Conservation (phyloP, 257 asterid species). For the Coffea eugenioides region DNA sequence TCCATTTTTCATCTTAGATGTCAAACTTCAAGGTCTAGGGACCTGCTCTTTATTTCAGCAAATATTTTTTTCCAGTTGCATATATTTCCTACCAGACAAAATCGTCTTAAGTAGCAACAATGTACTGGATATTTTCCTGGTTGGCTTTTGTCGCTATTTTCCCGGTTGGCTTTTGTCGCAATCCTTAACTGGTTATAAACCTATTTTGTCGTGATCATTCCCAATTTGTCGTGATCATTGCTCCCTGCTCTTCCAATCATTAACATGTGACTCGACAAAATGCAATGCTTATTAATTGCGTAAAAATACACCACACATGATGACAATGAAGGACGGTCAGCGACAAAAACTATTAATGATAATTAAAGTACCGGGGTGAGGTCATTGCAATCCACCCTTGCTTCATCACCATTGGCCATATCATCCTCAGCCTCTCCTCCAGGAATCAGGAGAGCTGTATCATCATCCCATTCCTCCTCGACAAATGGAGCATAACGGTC, state of each 20-base stretch:
- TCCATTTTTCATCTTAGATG: not conserved
- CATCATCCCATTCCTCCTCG: conserved; percentile 96
- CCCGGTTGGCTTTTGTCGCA: not conserved
- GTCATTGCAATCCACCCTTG: conserved; percentile 43
- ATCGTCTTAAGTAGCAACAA: not conserved
- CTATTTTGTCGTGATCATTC: not conserved
- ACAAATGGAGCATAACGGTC: conserved; percentile 93
- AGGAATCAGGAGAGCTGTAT: conserved; percentile 49
- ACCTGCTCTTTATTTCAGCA: not conserved
- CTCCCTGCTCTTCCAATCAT: not conserved
- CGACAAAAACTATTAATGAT: not conserved
- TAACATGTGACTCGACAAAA: not conserved
- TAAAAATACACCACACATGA: not conserved
- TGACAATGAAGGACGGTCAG: not conserved
- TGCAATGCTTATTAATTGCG: not conserved
- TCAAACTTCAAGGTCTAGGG: not conserved
- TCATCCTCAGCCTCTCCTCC: conserved; percentile 79
- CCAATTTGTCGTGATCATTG: not conserved
- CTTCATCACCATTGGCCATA: conserved; percentile 67
- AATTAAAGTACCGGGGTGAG: conserved; percentile 57
- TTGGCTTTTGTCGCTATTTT: not conserved
- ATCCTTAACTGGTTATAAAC: not conserved
- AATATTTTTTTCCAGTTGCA: not conserved
- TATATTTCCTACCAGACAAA: not conserved
- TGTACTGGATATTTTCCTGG: not conserved